A percentile compares a stretch with the other conserved stretches of the same genome.
These are phyloP conservation scores for Eleusine indica DNA, from an alignment of 176 grass and related monocot genomes.

Conservation along the genomic window DNA sequence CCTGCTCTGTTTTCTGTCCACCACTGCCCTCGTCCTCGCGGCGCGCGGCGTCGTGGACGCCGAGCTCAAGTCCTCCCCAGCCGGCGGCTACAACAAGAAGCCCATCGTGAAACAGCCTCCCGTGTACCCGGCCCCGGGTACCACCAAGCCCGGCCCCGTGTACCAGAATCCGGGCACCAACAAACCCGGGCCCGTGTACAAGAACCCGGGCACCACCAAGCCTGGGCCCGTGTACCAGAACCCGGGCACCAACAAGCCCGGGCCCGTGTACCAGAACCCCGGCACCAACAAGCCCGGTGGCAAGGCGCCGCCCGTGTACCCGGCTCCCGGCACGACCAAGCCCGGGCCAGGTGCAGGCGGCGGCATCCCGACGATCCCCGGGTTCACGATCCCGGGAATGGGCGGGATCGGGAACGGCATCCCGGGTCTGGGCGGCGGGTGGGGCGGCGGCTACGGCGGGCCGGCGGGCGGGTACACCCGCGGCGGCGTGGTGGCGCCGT, in stretches of 20 bases:
- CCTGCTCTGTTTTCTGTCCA: constrained; percentile 11
- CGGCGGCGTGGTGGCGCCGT: constrained; percentile 66
- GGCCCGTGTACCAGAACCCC: not conserved
- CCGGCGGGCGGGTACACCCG: constrained; percentile 59
- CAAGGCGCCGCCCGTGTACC: constrained; percentile 9
- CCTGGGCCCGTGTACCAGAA: constrained; percentile 6
- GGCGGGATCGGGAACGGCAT: constrained; percentile 52
- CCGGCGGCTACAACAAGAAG: not conserved
- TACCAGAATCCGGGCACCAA: not conserved
- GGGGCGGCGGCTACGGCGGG: constrained; percentile 73
- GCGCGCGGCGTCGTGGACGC: not conserved
- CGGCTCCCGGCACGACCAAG: constrained; percentile 1
- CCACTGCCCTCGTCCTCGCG: not conserved
- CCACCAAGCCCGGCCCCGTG: constrained; percentile 21
- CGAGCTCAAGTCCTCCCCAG: not conserved
- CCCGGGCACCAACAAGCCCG: constrained; percentile 10
- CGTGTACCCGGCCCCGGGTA: not conserved
- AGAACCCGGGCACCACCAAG: constrained; percentile 17
- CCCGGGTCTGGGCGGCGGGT: constrained; percentile 69
- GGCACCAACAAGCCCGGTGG: constrained; percentile 5
- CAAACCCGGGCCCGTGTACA: constrained; percentile 9
- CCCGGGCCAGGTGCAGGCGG: constrained; percentile 17
- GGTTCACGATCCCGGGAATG: constrained; percentile 55
- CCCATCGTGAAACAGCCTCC: not conserved
- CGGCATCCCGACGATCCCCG: constrained; percentile 57